phyloP scores from a whole-genome alignment of 345 rosid species.

The Fremontodendron californicum region DNA sequence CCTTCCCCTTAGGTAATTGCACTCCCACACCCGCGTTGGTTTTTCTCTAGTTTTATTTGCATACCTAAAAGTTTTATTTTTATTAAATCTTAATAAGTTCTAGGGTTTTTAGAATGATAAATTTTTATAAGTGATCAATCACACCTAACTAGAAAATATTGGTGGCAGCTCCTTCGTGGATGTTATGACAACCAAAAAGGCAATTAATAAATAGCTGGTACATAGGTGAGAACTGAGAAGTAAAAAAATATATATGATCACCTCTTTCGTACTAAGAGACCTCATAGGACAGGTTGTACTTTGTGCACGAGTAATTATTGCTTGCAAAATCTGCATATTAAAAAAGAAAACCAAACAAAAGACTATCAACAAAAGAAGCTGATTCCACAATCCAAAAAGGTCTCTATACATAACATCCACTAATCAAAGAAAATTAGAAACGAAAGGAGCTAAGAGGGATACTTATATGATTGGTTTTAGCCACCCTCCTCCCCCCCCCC shows the following conservation, averaged over 20 bases:
- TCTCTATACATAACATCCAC: neutral
- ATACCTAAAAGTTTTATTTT: neutral
- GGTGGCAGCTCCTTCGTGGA: neutral
- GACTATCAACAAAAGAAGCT: neutral
- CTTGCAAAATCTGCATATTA: slow-evolving; percentile 77
- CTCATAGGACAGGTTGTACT: slow-evolving; percentile 56
- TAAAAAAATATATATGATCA: slow-evolving; percentile 25
- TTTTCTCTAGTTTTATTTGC: neutral
- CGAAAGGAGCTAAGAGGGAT: neutral
- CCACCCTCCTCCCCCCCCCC: neutral
- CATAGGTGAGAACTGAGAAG: neutral
- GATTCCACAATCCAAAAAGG: slow-evolving; percentile 4
- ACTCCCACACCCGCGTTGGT: neutral
- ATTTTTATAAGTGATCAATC: neutral
- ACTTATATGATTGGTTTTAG: neutral
- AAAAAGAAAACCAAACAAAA: slow-evolving; percentile 13
- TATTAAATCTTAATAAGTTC: neutral
- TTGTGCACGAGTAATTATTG: slow-evolving; percentile 69
- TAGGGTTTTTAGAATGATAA: neutral
- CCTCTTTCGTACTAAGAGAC: slow-evolving; percentile 95
- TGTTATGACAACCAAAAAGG: neutral
- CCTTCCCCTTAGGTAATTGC: neutral
- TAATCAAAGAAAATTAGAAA: neutral
- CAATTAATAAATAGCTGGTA: neutral
- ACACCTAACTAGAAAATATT: neutral